A percentile compares a stretch with the other conserved stretches of the same genome.
phyloP scores from a whole-genome alignment of 1,284 basidiomycete species.

The Earliella scabrosa region DNA sequence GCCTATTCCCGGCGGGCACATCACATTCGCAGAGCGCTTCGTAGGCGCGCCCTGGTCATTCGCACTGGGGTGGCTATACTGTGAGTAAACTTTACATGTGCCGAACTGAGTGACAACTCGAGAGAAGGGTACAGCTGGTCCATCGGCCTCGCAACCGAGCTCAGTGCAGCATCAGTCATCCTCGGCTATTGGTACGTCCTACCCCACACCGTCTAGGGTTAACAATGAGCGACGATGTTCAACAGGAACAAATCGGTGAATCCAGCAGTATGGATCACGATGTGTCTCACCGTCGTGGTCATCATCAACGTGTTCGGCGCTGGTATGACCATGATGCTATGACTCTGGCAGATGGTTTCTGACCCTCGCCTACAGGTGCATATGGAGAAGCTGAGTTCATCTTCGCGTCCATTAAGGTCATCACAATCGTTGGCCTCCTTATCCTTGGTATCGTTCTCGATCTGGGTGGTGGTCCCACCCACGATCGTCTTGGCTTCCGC shows the following conservation, averaged over 20 bases:
- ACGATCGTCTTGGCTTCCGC: slow-evolving; percentile 43
- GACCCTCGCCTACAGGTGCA: slow-evolving; percentile 43
- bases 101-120: no score
- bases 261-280: slow-evolving; percentile 76
- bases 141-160: slow-evolving; percentile 76
- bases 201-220: neutral
- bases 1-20: slow-evolving; percentile 67
- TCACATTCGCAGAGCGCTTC: slow-evolving; percentile 80
- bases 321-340: slow-evolving; percentile 39
- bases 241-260: slow-evolving; percentile 50
- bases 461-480: slow-evolving; percentile 65
- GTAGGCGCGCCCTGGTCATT: slow-evolving; percentile 83
- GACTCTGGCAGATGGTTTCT: neutral
- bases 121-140: slow-evolving; percentile 67
- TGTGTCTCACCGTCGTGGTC: slow-evolving; percentile 75
- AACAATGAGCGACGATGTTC: no score
- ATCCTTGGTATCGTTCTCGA: slow-evolving; percentile 69
- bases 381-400: slow-evolving; percentile 80
- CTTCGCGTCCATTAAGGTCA: slow-evolving; percentile 79
- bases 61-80: slow-evolving; percentile 76
- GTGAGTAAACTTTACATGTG: neutral
- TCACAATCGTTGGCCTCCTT: slow-evolving; percentile 67
- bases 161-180: slow-evolving; percentile 79
- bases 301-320: slow-evolving; percentile 82
- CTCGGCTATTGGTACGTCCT: slow-evolving; percentile 70